Conservation (phyloP, 1,284 basidiomycete species). For the Leccinum variabile region DNA sequence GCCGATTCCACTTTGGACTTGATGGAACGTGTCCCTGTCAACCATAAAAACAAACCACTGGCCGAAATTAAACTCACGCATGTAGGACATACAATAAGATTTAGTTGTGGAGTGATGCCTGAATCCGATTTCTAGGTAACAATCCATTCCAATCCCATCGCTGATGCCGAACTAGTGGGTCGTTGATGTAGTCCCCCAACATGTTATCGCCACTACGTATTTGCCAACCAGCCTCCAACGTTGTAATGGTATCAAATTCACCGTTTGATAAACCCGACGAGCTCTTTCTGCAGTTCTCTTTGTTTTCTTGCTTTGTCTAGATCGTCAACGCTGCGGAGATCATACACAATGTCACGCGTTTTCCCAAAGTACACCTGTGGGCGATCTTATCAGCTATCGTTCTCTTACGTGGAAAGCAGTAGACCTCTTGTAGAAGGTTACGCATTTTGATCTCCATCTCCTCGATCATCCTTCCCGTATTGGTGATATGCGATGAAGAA, state of each 20-base stretch:
- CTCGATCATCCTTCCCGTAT: conserved; percentile 93
- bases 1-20: conserved; percentile 84
- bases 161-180: conserved; percentile 58
- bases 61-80: conserved; percentile 80
- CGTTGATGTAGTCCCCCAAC: conserved; percentile 22
- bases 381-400: conserved; percentile 9
- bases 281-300: conserved; percentile 88
- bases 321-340: conserved; percentile 85
- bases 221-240: neutral
- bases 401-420: conserved; percentile 18
- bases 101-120: neutral
- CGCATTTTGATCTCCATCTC: conserved; percentile 99
- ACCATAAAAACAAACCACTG: conserved; percentile 85
- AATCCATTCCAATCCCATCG: conserved; percentile 94
- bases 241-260: conserved; percentile 34
- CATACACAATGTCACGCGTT: conserved; percentile 92
- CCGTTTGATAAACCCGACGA: conserved; percentile 86
- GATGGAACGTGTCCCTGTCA: conserved; percentile 90
- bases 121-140: conserved; percentile 59
- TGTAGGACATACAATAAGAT: conserved; percentile 46
- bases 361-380: conserved; percentile 94
- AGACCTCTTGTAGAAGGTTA: conserved; percentile 86
- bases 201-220: conserved; percentile 4
- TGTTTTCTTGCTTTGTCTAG: conserved; percentile 82
- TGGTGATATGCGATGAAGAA: conserved; percentile 82